Conservation (phyloP, 805 yeast genomes). For the Candida koratica region DNA sequence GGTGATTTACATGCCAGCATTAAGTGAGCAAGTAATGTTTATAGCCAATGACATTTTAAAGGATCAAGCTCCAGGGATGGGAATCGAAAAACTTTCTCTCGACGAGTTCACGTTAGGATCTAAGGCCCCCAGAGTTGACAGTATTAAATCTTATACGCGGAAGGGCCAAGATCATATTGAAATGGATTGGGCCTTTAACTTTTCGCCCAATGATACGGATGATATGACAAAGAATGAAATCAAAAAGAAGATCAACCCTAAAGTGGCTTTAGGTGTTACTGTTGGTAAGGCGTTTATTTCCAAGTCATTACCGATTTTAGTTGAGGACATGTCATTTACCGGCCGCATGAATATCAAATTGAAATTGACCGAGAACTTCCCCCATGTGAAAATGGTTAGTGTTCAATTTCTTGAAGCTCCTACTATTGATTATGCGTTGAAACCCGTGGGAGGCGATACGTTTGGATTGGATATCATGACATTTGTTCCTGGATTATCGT, state of each 20-base stretch:
- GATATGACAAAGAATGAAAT: constrained; percentile 79
- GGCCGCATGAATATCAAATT: constrained; percentile 66
- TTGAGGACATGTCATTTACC: constrained; percentile 72
- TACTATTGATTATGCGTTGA: constrained; percentile 69
- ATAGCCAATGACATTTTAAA: constrained; percentile 65
- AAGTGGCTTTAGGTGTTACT: constrained; percentile 75
- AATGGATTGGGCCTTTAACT: constrained; percentile 81
- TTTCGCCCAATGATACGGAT: constrained; percentile 77
- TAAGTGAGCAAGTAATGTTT: constrained; percentile 68
- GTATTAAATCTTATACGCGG: constrained; percentile 69
- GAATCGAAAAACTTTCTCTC: constrained; percentile 67
- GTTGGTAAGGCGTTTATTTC: constrained; percentile 79
- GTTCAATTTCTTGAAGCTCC: constrained; percentile 76
- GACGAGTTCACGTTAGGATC: constrained; percentile 80
- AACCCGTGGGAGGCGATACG: constrained; percentile 89
- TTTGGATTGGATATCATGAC: constrained; percentile 83
- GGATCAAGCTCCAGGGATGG: constrained; percentile 77
- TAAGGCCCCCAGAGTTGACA: constrained; percentile 71
- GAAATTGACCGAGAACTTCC: constrained; percentile 60
- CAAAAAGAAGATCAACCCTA: constrained; percentile 68
- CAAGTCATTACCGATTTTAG: constrained; percentile 70
- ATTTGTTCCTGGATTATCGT: constrained; percentile 72
- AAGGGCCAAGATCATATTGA: constrained; percentile 64
- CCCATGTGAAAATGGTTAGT: constrained; percentile 72
- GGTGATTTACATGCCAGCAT: constrained; percentile 85